Base-by-base conservation (phyloP, 257 asterid genomes). In the Nicotiana attenuata region DNA sequence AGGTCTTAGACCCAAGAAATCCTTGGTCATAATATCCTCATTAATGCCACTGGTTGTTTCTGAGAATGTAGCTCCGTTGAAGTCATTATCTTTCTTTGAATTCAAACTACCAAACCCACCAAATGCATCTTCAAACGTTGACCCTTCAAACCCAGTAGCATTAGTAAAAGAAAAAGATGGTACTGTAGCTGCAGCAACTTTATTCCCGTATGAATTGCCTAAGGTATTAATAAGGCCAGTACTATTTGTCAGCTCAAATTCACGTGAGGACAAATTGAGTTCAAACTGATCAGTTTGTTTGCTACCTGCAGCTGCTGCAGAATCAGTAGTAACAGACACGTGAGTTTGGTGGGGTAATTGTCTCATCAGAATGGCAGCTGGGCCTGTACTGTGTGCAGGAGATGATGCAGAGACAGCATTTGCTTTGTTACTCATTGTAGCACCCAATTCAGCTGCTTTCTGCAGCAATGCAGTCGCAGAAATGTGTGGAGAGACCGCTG, bases 401-500 rank as follows among this genome's bases (percentile, higher is more conserved):
- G 76, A 55, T 38, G 63, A n/a, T 41, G 77, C 13, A 26, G 77
- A 50, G 61, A 29, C 77, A 53, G 80, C 55, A 60, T 65, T 63
- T 77, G 60, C 55, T 81, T 82, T 73, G 81, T 53, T 55, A 83
- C 80, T 75, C 80, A 82, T 59, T 80, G 90, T 91, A 68, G 95
- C 86, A 61, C 97, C 94, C 91, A 95, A 90, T 85, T 92, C 90
- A 15, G 92, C 92, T 83, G 98, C 98, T 82, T 89, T 93, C 90
- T 93, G 99, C 85, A 95, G 86, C 90, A 95, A 80, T 66, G 97
- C 96, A 26, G 99, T 93, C 77, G 99, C 99, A 68, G 98, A 92
- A 55, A 91, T 87, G 87, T 90, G 95, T 10, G 94, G 90, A 2
- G 91, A 87, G 41, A 86, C 84, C 26, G 85, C 64, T 55, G 85